Percentiles rank a stretch among this genome's conserved stretches.
Evolutionary conservation across 1,284 basidiomycete genomes (phyloP).

Genomic region (Microbotryum saponariae): DNA sequence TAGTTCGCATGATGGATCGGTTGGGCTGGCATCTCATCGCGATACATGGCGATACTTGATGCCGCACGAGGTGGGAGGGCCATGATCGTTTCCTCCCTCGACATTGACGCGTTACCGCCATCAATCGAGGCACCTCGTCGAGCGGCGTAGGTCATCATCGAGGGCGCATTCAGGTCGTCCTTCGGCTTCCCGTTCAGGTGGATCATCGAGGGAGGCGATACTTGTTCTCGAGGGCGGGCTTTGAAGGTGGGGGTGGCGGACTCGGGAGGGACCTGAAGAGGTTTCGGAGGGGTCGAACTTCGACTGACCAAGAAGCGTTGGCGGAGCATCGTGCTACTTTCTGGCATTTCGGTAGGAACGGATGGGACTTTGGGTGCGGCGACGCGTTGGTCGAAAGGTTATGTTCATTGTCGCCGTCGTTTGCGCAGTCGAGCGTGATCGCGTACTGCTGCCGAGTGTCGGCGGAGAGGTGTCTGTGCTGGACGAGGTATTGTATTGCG

Average conservation of each 20-base stretch:
- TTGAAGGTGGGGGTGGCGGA: neutral
- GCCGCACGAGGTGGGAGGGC: constrained; percentile 1
- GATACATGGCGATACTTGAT: constrained; percentile 16
- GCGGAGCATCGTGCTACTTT: constrained; percentile 22
- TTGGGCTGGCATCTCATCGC: constrained; percentile 2
- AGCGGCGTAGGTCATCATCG: neutral
- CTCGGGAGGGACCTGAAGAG: no score
- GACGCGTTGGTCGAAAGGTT: no score
- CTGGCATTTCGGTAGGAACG: neutral
- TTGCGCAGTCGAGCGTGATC: no score
- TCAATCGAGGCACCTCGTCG: neutral
- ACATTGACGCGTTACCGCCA: neutral
- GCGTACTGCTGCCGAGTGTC: neutral
- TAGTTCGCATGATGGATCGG: no score
- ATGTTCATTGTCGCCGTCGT: no score
- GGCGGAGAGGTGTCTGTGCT: constrained; percentile 2
- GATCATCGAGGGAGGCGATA: neutral
- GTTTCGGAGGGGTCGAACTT: neutral
- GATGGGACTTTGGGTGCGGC: no score
- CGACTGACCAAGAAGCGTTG: constrained; percentile 21
- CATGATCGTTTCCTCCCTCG: neutral
- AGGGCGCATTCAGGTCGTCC: neutral
- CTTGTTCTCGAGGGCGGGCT: neutral
- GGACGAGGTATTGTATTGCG: constrained; percentile 1
- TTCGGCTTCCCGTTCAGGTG: neutral